Base-by-base conservation (phyloP, 2,329 filamentous ascomycete genomes). In the Sclerotiophoma versabilis region DNA sequence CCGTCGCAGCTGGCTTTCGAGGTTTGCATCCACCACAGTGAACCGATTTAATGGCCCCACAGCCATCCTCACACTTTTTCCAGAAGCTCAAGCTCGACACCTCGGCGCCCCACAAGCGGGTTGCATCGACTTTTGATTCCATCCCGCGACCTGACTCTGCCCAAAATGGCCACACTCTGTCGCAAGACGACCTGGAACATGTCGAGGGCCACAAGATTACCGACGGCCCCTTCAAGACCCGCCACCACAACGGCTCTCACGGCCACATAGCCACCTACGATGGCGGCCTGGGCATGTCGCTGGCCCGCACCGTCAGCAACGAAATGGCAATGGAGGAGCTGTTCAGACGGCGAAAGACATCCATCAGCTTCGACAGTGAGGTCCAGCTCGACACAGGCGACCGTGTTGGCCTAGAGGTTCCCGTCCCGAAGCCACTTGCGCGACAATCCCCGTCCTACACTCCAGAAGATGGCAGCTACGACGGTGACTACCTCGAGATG, bases 71-170 rank as follows among this genome's bases (percentile, higher is more conserved):
- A 72, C 73, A 74, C 62, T 65, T 60, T 63, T 77, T 77, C 68
- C 74, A 73, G 68, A 77, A 77, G 63, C 73, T 77, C 62, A 75
- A 71, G 61, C 65, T 77, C 69, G 69, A 76, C 58, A 77, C 72
- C 52, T 65, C 67, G 51, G 54, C 69, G 41, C 61, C 70, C 43
- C 62, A 64, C 45, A 76, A 74, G 58, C 70, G 68, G 22, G 61
- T 68, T 41, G 63, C 69, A 49, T 75, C 74, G 38, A 69, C 72
- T 53, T 75, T 75, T 57, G 72, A 71, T 49, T 70, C 72, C 36
- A 70, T 76, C 55, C 60, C 69, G 34, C 69, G 68, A 48, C 62
- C 63, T 48, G 65, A 70, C 26, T 58, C 65, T 29, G 61, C 60
- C 45, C 66, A 62, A 15, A 60, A 68, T 53, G 64, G 56, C 55